Evolutionary conservation across 2,329 filamentous ascomycete species (phyloP).

Genomic region (Fonsecaea erecta): DNA sequence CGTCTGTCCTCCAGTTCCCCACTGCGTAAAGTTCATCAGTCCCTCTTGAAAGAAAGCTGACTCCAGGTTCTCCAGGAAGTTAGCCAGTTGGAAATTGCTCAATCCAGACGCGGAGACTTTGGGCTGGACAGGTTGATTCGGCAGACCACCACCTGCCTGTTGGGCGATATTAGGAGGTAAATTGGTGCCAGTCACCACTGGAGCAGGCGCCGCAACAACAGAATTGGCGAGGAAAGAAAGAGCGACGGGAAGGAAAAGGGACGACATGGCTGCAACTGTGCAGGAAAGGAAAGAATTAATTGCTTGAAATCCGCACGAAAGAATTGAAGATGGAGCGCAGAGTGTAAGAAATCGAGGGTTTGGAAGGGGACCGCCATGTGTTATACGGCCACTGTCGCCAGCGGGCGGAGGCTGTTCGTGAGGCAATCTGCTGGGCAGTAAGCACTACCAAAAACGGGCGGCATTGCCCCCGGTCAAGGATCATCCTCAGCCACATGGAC

Average conservation of each 20-base stretch:
- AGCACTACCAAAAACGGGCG: constrained; percentile 26
- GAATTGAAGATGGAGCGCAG: background rate
- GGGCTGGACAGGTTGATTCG: constrained; percentile 18
- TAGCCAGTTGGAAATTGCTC: constrained; percentile 37
- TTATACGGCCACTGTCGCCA: constrained; percentile 20
- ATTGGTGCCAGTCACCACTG: constrained; percentile 24
- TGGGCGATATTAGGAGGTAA: constrained; percentile 26
- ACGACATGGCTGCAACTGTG: constrained; percentile 21
- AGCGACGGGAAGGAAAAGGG: constrained; percentile 22
- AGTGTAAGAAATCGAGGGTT: background rate
- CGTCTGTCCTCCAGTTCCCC: constrained; percentile 38
- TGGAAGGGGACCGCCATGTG: background rate
- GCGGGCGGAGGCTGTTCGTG: constrained; percentile 15
- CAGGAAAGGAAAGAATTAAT: constrained; percentile 8
- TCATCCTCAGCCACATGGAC: constrained; percentile 20
- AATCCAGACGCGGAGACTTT: constrained; percentile 20
- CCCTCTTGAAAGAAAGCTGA: constrained; percentile 40
- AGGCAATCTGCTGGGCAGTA: constrained; percentile 26
- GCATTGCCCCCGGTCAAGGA: constrained; percentile 4
- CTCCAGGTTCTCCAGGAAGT: constrained; percentile 43
- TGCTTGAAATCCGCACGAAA: constrained; percentile 3
- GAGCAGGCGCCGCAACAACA: constrained; percentile 18
- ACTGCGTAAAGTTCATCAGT: constrained; percentile 38
- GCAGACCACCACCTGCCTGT: constrained; percentile 27
- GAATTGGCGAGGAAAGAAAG: constrained; percentile 22